These are phyloP conservation scores for Nicotiana tabacum DNA, from an alignment of 257 asterid species.

Conservation along the genomic window DNA sequence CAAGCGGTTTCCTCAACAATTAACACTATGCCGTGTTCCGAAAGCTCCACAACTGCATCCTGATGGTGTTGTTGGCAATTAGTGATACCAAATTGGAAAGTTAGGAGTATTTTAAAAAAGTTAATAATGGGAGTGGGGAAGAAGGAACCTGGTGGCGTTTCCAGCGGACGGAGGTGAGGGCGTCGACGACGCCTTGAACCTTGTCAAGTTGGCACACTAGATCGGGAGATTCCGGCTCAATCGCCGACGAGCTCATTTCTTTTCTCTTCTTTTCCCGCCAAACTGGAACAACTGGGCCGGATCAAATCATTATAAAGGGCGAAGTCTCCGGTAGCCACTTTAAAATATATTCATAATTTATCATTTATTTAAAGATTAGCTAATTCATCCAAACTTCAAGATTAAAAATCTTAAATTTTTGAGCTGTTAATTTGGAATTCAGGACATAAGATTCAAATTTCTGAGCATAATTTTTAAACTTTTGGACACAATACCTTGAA, in stretches of 20 bases:
- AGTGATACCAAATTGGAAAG: neutral
- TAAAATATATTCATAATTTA: too few relatives aligned
- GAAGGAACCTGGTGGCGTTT: slow-evolving; percentile 71
- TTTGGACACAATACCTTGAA: too few relatives aligned
- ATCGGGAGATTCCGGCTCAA: slow-evolving; percentile 46
- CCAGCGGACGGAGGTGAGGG: slow-evolving; percentile 92
- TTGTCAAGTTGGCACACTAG: slow-evolving; percentile 78
- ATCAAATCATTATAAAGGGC: too few relatives aligned
- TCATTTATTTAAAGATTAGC: too few relatives aligned
- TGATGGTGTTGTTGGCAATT: slow-evolving; percentile 16
- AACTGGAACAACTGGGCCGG: neutral
- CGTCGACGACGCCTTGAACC: slow-evolving; percentile 89
- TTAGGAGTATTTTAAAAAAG: neutral
- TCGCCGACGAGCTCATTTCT: slow-evolving; percentile 64
- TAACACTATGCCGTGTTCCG: slow-evolving; percentile 88
- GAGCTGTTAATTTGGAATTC: too few relatives aligned
- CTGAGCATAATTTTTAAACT: too few relatives aligned
- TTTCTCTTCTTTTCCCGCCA: slow-evolving; percentile 49
- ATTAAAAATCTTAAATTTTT: too few relatives aligned
- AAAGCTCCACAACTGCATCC: slow-evolving; percentile 82
- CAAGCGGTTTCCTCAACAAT: slow-evolving; percentile 89
- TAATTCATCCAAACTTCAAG: too few relatives aligned
- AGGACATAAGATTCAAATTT: too few relatives aligned
- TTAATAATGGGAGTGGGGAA: neutral
- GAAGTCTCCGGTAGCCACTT: too few relatives aligned